Evolutionary conservation across 345 rosid genomes (phyloP), one percentile per base, ranked within the genome.

Genomic region (Ceriops tagal): DNA sequence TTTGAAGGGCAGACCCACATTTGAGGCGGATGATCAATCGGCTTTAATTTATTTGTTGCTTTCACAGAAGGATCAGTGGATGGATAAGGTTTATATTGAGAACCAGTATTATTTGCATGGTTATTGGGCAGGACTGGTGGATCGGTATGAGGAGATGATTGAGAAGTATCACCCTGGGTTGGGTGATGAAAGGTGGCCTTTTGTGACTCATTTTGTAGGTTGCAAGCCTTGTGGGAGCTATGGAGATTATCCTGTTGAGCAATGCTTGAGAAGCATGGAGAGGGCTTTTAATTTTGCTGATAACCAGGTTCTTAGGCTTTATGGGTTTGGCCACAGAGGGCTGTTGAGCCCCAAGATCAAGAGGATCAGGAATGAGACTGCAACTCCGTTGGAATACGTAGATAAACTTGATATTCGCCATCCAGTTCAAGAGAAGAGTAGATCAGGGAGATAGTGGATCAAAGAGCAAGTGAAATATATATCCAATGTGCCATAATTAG

Each of bases 201-300:
- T 93, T 70, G 90, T 93, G 55, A 93, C 98, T 22, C 96, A 93
- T 66, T 93, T 91, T 16, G 97, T 93, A 2, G 97, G 97, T 7
- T 93, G 98, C 73, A 93, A 93, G 80, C 96, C 97, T 64, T 93
- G 98, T 71, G 98, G 97, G 59, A 91, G 97, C 74, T 93, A 91
- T 58, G 98, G 92, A 11, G 98, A 93, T 83, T 93, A 93, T 71
- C 89, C 98, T 0, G 97, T 89, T 8, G 97, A 91, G 77, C 80
- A 78, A 60, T 93, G 98, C 84, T 77, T 93, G 76, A 79, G 81
- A 69, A 89, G 96, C 80, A 93, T 91, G 96, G 96, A 93, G 82
- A 83, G 97, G 77, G 97, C 98, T 13, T 93, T 84, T 66, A 93
- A 89, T 82, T 91, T 93, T 64, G 97, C 96, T 0, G 97, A 93